These are phyloP conservation scores for Nicotiana paniculata DNA, from an alignment of 257 asterid genomes.

Conservation along the genomic window DNA sequence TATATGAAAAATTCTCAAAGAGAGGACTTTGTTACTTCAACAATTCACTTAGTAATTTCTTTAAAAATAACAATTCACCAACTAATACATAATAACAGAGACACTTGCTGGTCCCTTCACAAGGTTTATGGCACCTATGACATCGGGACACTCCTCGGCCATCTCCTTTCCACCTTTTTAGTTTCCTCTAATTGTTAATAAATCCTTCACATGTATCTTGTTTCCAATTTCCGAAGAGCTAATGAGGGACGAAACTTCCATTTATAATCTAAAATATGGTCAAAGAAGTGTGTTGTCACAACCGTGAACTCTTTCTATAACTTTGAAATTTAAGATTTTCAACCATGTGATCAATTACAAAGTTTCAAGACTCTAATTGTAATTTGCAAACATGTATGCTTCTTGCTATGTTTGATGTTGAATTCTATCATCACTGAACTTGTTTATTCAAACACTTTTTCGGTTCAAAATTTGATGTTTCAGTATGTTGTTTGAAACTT, in stretches of 20 bases:
- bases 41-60: background rate
- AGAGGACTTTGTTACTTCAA: background rate
- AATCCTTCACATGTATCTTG: background rate
- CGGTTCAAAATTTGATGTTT: too few relatives aligned
- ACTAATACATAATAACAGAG: background rate
- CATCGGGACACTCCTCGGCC: background rate
- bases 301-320: background rate
- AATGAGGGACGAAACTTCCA: background rate
- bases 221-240: background rate
- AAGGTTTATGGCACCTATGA: background rate
- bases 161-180: slow-evolving; percentile 1
- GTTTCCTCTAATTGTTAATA: background rate
- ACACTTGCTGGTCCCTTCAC: background rate
- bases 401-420: too few relatives aligned
- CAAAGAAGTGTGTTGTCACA: background rate
- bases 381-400: too few relatives aligned
- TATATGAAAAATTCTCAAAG: background rate
- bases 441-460: too few relatives aligned
- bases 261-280: background rate
- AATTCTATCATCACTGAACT: too few relatives aligned
- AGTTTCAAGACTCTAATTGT: too few relatives aligned
- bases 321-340: background rate
- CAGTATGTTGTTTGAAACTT: too few relatives aligned
- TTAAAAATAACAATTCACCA: background rate
- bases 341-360: too few relatives aligned